phyloP scores from a whole-genome alignment of 495 filamentous ascomycete genomes.

The Viridothelium virens region DNA sequence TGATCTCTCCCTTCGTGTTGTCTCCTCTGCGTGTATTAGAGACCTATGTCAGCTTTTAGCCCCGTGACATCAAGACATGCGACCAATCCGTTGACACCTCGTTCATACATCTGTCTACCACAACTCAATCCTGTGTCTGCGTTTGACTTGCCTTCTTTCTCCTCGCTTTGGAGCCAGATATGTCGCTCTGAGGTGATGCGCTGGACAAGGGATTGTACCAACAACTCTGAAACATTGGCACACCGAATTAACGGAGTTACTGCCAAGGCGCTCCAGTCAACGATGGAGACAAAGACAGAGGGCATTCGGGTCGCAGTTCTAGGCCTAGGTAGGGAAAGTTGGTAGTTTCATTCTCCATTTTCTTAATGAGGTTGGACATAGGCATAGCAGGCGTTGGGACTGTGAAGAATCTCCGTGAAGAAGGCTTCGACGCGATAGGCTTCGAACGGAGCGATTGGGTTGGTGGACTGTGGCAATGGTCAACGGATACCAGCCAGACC shows the following conservation, averaged over 20 bases:
- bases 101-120: too few species aligned
- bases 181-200: neutral
- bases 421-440: slow-evolving; percentile 21
- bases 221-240: neutral
- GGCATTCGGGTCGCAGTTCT: neutral
- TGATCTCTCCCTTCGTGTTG: too few species aligned
- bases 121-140: neutral
- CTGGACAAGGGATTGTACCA: neutral
- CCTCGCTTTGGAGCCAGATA: neutral
- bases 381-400: slow-evolving; percentile 22
- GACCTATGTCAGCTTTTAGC: too few species aligned
- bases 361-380: slow-evolving; percentile 8
- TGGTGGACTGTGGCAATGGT: slow-evolving; percentile 23
- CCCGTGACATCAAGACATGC: too few species aligned
- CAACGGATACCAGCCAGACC: neutral
- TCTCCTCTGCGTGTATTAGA: too few species aligned
- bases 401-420: slow-evolving; percentile 23
- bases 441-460: slow-evolving; percentile 25
- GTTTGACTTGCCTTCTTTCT: neutral
- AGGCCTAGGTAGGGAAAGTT: neutral
- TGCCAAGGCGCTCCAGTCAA: neutral
- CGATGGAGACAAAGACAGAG: neutral
- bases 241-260: neutral
- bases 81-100: too few species aligned
- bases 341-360: neutral